Conservation (phyloP, 2,329 filamentous ascomycete species). For the Colletotrichum costaricense region DNA sequence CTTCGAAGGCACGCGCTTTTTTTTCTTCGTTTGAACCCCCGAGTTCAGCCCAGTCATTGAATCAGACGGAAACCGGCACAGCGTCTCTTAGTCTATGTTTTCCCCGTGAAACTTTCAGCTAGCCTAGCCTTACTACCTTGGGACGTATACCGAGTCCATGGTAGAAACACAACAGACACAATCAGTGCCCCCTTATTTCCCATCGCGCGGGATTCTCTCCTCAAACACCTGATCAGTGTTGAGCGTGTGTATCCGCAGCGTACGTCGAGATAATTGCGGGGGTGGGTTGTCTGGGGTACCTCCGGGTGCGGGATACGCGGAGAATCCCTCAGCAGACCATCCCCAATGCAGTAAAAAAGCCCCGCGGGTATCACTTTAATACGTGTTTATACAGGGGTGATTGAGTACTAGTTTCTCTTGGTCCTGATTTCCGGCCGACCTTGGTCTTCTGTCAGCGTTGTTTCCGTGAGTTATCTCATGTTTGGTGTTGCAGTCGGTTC, state of each 20-base stretch:
- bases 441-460: background rate
- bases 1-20: background rate
- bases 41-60: background rate
- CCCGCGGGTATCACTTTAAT: background rate
- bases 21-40: background rate
- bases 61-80: background rate
- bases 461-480: background rate
- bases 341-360: slow-evolving; percentile 16
- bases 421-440: background rate
- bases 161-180: too few relatives aligned
- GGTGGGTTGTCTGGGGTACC: slow-evolving; percentile 28
- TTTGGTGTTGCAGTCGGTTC: background rate
- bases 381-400: too few relatives aligned
- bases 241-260: background rate
- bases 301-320: background rate
- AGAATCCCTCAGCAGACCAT: background rate
- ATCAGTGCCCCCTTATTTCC: background rate
- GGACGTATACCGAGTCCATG: too few relatives aligned
- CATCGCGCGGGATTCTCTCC: background rate
- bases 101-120: too few relatives aligned
- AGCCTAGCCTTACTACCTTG: too few relatives aligned
- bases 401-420: background rate
- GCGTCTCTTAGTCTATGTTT: background rate
- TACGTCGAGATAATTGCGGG: slow-evolving; percentile 9
- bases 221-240: background rate